Evolutionary conservation across 768 basidiomycete species (phyloP).

Genomic region (Mrakia gelida): DNA sequence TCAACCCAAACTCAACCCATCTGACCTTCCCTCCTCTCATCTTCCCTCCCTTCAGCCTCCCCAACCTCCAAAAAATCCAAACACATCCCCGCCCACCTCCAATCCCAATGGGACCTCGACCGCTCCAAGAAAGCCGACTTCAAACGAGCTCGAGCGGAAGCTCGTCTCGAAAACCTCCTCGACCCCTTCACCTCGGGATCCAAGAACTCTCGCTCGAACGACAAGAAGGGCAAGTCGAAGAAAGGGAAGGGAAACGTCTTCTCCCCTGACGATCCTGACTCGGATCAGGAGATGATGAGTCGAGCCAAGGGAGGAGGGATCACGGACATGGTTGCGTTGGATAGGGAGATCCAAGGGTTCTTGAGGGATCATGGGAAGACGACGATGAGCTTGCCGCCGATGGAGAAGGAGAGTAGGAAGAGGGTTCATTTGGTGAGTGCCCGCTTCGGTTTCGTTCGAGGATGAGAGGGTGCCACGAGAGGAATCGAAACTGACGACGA

Average conservation of each 20-base stretch:
- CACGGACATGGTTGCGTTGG: constrained; percentile 32
- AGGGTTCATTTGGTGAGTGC: constrained; percentile 59
- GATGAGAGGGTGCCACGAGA: too few species aligned
- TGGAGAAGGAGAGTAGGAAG: constrained; percentile 66
- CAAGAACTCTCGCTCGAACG: constrained; percentile 53
- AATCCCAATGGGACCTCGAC: constrained; percentile 71
- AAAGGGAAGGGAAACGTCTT: constrained; percentile 32
- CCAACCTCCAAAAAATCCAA: constrained; percentile 49
- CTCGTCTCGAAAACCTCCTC: constrained; percentile 55
- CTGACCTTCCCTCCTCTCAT: constrained; percentile 31
- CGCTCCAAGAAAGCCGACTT: constrained; percentile 73
- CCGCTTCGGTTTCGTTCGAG: too few species aligned
- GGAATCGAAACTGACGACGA: neutral
- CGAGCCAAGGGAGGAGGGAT: constrained; percentile 28
- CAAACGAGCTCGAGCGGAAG: constrained; percentile 61
- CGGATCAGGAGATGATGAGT: constrained; percentile 52
- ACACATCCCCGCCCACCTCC: constrained; percentile 56
- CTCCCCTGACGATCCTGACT: constrained; percentile 51
- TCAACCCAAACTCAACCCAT: neutral
- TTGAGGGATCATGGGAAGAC: constrained; percentile 53
- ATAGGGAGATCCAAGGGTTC: constrained; percentile 63
- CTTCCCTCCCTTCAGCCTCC: constrained; percentile 35
- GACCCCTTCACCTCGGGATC: constrained; percentile 60
- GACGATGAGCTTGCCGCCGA: constrained; percentile 70
- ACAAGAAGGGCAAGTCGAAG: constrained; percentile 52